Base-by-base conservation (phyloP, 768 basidiomycete species). In the Boletus huronensis region DNA sequence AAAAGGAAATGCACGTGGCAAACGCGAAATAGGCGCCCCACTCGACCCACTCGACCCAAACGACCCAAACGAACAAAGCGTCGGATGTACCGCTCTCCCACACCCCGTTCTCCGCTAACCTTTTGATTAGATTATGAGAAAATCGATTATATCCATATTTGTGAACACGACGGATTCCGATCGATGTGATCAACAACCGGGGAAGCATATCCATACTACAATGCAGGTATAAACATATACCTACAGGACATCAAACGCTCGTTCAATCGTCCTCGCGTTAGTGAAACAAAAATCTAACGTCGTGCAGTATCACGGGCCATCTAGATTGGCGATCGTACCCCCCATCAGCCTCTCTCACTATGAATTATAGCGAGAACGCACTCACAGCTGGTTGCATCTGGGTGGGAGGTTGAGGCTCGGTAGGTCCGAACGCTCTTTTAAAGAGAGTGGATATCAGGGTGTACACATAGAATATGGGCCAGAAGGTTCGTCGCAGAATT, bases 391-490 rank as follows among this genome's bases (percentile, higher is more conserved):
- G 8, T 16, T 31, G 45, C 16, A 2, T 21, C 21, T 21, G 31
- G n/a, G 17, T 17, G 25, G 23, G 8, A 16, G 14, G 11, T 19
- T 2, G 51, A 40, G 5, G 38, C 19, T 39, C 10, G 25, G 29
- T 3, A n/a, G 11, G 14, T 10, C n/a, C n/a, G 23, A 21, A 21
- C n/a, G 9, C 4, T 17, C 3, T 25, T 40, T 14, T 38, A 26
- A 53, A 1, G 19, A 32, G 9, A 9, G 26, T 14, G 26, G 1
- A 36, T n/a, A 63, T 52, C 25, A 43, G 1, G 2, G 31, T 17
- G 26, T 64, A 58, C 31, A 21, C 14, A 25, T 48, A 70, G 19
- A 56, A 41, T 2, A 60, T 1, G 4, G 69, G 69, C 69, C 69
- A 72, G 0, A 54, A 39, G 14, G 44, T 21, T 29, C 66, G 66